These are phyloP conservation scores for Arthrobotrys conoides DNA, from an alignment of 2,329 filamentous ascomycete genomes.

Conservation along the genomic window DNA sequence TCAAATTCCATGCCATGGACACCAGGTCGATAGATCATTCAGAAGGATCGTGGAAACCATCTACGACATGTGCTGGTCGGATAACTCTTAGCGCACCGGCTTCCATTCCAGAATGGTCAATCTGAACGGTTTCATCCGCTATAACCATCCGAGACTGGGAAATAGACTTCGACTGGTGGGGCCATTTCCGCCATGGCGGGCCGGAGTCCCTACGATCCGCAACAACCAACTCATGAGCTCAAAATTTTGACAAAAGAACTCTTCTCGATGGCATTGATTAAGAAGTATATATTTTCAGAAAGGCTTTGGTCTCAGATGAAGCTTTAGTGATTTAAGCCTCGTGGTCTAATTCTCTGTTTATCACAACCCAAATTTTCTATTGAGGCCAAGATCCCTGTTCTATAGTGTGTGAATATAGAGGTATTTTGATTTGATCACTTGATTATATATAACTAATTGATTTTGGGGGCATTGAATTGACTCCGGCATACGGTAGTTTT, in stretches of 20 bases:
- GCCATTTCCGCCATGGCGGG: constrained; percentile 47
- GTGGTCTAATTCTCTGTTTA: too few species aligned
- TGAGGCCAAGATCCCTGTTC: neutral
- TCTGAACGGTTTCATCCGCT: constrained; percentile 21
- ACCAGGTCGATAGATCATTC: neutral
- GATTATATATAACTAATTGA: too few species aligned
- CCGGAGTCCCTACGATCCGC: constrained; percentile 34
- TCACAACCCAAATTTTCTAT: too few species aligned
- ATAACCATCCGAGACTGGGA: constrained; percentile 16
- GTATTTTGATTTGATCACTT: neutral
- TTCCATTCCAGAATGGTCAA: neutral
- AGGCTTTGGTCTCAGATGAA: too few species aligned
- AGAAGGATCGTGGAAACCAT: neutral
- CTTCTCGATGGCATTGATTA: neutral
- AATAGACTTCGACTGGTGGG: constrained; percentile 19
- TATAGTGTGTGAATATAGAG: neutral
- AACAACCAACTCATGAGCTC: neutral
- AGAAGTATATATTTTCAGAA: too few species aligned
- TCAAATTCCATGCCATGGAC: neutral
- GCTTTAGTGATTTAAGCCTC: too few species aligned
- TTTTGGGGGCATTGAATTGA: too few species aligned
- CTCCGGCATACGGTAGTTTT: too few species aligned
- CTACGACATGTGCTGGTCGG: neutral
- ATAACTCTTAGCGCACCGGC: neutral
- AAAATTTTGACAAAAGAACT: neutral